A percentile compares a stretch with the other conserved stretches of the same genome.
Conservation (phyloP, 805 yeast genomes). For the Metschnikowia aberdeeniae region DNA sequence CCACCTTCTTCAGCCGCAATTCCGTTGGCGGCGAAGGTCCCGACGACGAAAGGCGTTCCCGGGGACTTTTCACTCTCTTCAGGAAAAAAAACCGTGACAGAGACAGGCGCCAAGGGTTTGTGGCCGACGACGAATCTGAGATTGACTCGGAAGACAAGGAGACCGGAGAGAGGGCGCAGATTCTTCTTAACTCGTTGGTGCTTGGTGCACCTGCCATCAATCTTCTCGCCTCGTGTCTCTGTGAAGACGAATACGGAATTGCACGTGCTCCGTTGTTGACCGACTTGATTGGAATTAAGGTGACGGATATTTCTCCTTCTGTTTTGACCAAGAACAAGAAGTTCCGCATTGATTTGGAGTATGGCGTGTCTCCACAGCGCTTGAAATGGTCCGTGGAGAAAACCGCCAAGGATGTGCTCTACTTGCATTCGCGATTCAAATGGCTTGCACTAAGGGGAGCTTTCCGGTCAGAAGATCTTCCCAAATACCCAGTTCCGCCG, state of each 20-base stretch:
- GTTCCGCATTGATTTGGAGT: constrained; percentile 73
- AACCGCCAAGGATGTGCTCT: constrained; percentile 66
- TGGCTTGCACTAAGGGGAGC: constrained; percentile 26
- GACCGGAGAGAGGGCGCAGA: constrained; percentile 35
- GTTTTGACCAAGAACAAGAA: constrained; percentile 39
- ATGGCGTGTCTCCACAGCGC: constrained; percentile 79
- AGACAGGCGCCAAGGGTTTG: constrained; percentile 18
- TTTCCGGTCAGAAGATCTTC: constrained; percentile 37
- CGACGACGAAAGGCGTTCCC: constrained; percentile 14
- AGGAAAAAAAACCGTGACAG: constrained; percentile 25
- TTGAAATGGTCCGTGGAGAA: constrained; percentile 77
- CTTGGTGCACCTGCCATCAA: constrained; percentile 73
- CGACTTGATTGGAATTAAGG: constrained; percentile 63
- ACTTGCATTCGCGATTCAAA: constrained; percentile 65
- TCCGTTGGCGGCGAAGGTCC: constrained; percentile 6
- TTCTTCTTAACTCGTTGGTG: constrained; percentile 41
- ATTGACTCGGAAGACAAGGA: constrained; percentile 24
- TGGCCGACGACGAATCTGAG: constrained; percentile 14
- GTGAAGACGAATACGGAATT: constrained; percentile 70
- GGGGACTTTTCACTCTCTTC: constrained; percentile 22
- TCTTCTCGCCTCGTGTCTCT: constrained; percentile 68
- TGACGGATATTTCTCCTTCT: constrained; percentile 47
- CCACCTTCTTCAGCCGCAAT: constrained; percentile 11
- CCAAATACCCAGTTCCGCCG: constrained; percentile 43
- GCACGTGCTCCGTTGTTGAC: constrained; percentile 80